Evolutionary conservation across 257 asterid genomes (phyloP).

Genomic region (Dorcoceras hygrometricum): DNA sequence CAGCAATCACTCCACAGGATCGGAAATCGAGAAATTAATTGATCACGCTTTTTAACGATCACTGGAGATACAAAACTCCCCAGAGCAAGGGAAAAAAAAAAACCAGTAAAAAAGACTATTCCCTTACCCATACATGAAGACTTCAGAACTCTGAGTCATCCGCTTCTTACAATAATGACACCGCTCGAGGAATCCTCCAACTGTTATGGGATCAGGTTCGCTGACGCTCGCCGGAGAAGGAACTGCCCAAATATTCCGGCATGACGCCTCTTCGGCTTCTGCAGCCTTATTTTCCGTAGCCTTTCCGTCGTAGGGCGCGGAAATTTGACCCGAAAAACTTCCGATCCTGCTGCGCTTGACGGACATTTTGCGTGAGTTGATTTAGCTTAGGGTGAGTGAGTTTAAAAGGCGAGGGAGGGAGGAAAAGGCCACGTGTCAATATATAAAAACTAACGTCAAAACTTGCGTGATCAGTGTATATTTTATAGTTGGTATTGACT

Average conservation of each 20-base stretch:
- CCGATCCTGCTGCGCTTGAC: slow-evolving; percentile 31
- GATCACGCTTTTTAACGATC: not conserved
- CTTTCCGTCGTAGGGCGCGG: slow-evolving; percentile 6
- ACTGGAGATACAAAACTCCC: not conserved
- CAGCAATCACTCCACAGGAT: not conserved
- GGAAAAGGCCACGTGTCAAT: not conserved
- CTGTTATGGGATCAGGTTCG: slow-evolving; percentile 18
- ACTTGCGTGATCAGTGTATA: too few species aligned
- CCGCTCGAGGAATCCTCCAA: slow-evolving; percentile 39
- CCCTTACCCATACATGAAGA: slow-evolving; percentile 57
- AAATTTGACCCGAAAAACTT: not conserved
- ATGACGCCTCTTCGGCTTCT: slow-evolving; percentile 25
- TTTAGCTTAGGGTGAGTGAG: slow-evolving; percentile 16
- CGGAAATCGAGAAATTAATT: not conserved
- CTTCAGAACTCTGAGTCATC: slow-evolving; percentile 37
- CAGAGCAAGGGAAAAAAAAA: too few species aligned
- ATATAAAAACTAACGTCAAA: too few species aligned
- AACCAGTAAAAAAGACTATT: too few species aligned
- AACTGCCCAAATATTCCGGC: slow-evolving; percentile 21
- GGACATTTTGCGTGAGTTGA: slow-evolving; percentile 28
- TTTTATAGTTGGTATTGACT: too few species aligned
- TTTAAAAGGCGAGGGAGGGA: not conserved
- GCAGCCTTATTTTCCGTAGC: slow-evolving; percentile 22
- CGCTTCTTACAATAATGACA: slow-evolving; percentile 47
- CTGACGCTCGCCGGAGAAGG: slow-evolving; percentile 26